Evolutionary conservation across 176 grass and related monocot genomes (phyloP), one percentile per base, ranked within the genome.

Genomic region (Thalia dealbata): DNA sequence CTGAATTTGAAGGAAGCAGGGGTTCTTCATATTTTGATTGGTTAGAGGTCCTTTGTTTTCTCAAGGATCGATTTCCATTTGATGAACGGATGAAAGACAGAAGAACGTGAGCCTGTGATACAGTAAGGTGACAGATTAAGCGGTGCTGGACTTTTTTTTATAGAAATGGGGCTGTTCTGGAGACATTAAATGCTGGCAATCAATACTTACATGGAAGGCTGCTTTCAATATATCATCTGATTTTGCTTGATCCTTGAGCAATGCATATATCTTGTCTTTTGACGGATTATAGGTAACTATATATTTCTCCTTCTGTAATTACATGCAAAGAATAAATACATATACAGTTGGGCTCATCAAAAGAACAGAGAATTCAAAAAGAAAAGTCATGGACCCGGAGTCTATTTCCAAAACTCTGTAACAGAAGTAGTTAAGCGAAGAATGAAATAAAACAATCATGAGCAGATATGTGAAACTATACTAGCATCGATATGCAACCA

Each of bases 181-280:
- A 50, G 61, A 29, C n/a, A 65, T 66, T 38, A 24, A 70, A 70
- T 1, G 73, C 25, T 30, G 50, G 41, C 66, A 75, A 79, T 23
- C 72, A 64, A 56, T 80, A 69, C 79, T 84, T 79, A 99, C 95
- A 87, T 99, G 95, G 82, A 91, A 99, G 83, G 90, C 88, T 24
- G 95, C 87, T 89, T 95, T 99, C 22, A 99, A 70, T 73, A 99
- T 99, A 70, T 99, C 95, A 50, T 99, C 95, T 43, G 88, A 75
- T 79, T 99, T 99, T 83, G 95, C 95, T 83, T 95, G 95, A 76
- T 95, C 95, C 87, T 99, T 99, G 75, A 99, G 86, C 77, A 99
- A 86, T 75, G 95, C 90, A 86, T 88, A 99, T 35, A 95, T 91
- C 77, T 99, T 99, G 95, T 95, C 95, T 78, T 99, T 99, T 54